A percentile compares a stretch with the other conserved stretches of the same genome.
These are phyloP conservation scores for Fistulifera solaris DNA, from an alignment of 108 stramenopile genomes.

Conservation along the genomic window DNA sequence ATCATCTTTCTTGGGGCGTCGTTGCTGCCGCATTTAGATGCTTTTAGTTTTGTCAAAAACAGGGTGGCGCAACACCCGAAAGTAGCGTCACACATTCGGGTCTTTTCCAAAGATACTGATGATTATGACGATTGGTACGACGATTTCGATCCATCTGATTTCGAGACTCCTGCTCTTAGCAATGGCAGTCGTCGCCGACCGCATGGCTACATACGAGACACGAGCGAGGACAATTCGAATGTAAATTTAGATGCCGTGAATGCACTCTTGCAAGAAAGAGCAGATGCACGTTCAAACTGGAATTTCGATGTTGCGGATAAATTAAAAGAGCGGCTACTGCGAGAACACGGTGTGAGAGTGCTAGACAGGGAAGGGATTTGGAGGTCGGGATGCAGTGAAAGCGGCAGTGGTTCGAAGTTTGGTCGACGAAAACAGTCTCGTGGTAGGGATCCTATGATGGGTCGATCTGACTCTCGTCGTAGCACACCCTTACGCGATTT, in stretches of 20 bases:
- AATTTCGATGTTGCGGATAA: constrained; percentile 68
- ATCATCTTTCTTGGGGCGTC: too few relatives aligned
- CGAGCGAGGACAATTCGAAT: constrained; percentile 29
- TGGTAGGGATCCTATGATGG: constrained; percentile 12
- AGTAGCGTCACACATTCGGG: too few relatives aligned
- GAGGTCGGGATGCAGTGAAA: constrained; percentile 26
- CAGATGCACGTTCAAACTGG: constrained; percentile 23
- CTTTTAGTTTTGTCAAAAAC: too few relatives aligned
- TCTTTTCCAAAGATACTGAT: constrained; percentile 1
- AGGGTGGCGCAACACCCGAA: too few relatives aligned
- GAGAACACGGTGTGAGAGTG: constrained; percentile 48
- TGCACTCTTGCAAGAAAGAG: constrained; percentile 31
- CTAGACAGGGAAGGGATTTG: constrained; percentile 30
- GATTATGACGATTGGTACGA: constrained; percentile 35
- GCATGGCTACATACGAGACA: constrained; percentile 49
- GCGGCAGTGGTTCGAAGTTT: constrained; percentile 21
- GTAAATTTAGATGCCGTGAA: constrained; percentile 39
- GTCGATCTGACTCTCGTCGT: constrained; percentile 13
- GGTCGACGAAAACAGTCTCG: constrained; percentile 11
- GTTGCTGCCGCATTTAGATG: too few relatives aligned
- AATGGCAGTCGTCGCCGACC: constrained; percentile 5
- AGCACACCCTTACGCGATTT: constrained; percentile 24
- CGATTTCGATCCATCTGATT: constrained; percentile 31
- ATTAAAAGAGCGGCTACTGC: constrained; percentile 48
- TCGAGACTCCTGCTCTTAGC: neutral